These are phyloP conservation scores for Pontederia paniculata DNA, from an alignment of 176 grass and related monocot genomes.

Conservation along the genomic window DNA sequence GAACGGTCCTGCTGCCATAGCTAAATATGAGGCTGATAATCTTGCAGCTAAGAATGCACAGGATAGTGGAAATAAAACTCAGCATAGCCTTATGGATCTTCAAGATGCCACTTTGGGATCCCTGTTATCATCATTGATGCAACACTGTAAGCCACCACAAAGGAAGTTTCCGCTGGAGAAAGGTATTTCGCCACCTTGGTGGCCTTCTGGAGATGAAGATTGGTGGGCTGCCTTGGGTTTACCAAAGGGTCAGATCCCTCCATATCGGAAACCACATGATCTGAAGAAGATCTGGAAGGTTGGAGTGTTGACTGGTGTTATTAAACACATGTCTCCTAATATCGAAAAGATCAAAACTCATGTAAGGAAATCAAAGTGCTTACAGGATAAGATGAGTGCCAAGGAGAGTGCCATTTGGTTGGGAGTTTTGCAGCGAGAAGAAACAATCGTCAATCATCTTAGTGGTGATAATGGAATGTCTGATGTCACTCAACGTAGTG, in stretches of 20 bases:
- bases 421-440: conserved; percentile 59
- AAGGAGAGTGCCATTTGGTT: conserved; percentile 93
- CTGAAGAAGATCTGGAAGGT: conserved; percentile 97
- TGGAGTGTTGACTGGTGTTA: conserved; percentile 75
- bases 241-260: conserved; percentile 42
- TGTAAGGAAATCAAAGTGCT: conserved; percentile 80
- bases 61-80: conserved; percentile 25
- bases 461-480: conserved; percentile 47
- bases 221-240: conserved; percentile 63
- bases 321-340: conserved; percentile 86
- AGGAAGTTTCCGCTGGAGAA: conserved; percentile 85
- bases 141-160: conserved; percentile 69
- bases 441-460: conserved; percentile 33
- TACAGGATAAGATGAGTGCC: conserved; percentile 97
- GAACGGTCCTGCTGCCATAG: conserved; percentile 60
- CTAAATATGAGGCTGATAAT: conserved; percentile 57
- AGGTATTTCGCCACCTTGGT: conserved; percentile 58
- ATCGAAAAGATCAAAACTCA: conserved; percentile 88
- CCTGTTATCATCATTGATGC: conserved; percentile 78
- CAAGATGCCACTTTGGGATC: conserved; percentile 81
- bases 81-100: conserved; percentile 74
- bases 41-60: conserved; percentile 22
- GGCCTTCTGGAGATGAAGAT: conserved; percentile 69
- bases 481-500: conserved; percentile 36
- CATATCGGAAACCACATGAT: conserved; percentile 87